Base-by-base conservation (phyloP, 805 yeast genomes). In the Suhomyces tanzawaensis region DNA sequence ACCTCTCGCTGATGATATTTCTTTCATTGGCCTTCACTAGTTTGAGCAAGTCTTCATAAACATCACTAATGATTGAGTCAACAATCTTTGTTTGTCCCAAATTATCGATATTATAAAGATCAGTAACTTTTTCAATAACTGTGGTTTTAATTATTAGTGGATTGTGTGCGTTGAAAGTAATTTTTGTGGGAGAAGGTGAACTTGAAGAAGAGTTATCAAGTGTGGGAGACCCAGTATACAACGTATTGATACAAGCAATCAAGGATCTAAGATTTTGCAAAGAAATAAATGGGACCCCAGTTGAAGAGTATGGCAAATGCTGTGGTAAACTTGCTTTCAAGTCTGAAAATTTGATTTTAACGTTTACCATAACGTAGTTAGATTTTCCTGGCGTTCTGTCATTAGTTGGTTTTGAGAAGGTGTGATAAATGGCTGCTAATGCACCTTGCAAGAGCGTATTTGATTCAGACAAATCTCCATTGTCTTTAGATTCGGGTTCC, bases 301-400 rank as follows among this genome's bases (percentile, higher is more conserved):
- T 71, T 1, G 74, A 52, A 4, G 62, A 51, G 4, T 85, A 73
- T 3, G 66, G 68, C 3, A 87, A 77, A 29, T 72, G 54, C 19
- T 59, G 51, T 0, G 73, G 87, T 30, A 73, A 56, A 4, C 66
- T 62, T 0, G 86, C 87, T 45, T 71, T 77, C 41, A 83, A 57
- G 46, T 84, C 84, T 41, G 68, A 70, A 51, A 85, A 80, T 40
- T 77, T 78, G 19, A 85, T 69, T 45, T 77, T 82, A 45, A 81
- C 70, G 54, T 84, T 86, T 41, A 85, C 69, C 19, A 85, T 77
- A 24, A 83, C 77, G 53, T 85, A 85, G 49, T 64, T 69, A 7
- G 57, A 36, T n/a, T 29, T 35, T 12, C 17, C 25, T 12, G 15
- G 16, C 7, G 14, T 22, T 9, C 19, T 22, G 11, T 40, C 37